Evolutionary conservation across 805 yeast genomes (phyloP).

Genomic region (Isabelozyma gotoi): DNA sequence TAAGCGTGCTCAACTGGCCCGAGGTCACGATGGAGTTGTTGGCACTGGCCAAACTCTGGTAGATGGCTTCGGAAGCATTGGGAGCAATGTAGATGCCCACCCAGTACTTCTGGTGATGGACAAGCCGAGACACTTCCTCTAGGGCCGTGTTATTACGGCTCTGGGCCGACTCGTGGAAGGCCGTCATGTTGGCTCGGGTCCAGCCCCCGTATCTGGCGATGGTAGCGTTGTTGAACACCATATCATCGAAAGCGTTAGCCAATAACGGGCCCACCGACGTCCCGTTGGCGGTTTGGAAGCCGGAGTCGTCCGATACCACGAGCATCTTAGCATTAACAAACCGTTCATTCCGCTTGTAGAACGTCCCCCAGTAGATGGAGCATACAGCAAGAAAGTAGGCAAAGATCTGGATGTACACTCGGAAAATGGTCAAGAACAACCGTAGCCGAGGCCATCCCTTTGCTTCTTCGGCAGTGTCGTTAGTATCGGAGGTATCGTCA

Average conservation of each 20-base stretch:
- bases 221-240: slow-evolving; percentile 11
- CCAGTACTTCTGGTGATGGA: slow-evolving; percentile 33
- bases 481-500: no score
- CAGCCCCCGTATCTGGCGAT: slow-evolving; percentile 16
- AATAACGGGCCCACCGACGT: slow-evolving; percentile 16
- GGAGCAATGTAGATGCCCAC: slow-evolving; percentile 23
- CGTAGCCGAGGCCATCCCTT: background rate
- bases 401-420: slow-evolving; percentile 19
- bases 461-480: background rate
- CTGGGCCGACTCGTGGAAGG: slow-evolving; percentile 13
- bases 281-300: slow-evolving; percentile 15
- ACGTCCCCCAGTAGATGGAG: slow-evolving; percentile 43
- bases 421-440: slow-evolving; percentile 8
- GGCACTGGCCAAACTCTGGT: slow-evolving; percentile 12
- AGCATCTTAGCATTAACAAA: slow-evolving; percentile 32
- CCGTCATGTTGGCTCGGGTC: slow-evolving; percentile 11
- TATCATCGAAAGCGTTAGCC: slow-evolving; percentile 14
- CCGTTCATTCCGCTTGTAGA: slow-evolving; percentile 27
- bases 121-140: slow-evolving; percentile 15
- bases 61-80: slow-evolving; percentile 24
- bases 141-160: slow-evolving; percentile 16
- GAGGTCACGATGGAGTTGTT: slow-evolving; percentile 10
- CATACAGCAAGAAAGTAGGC: slow-evolving; percentile 27
- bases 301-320: slow-evolving; percentile 34
- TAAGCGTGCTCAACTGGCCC: slow-evolving; percentile 10